phyloP scores from a whole-genome alignment of 2,329 filamentous ascomycete species.

The Phaeoacremonium minimum region DNA sequence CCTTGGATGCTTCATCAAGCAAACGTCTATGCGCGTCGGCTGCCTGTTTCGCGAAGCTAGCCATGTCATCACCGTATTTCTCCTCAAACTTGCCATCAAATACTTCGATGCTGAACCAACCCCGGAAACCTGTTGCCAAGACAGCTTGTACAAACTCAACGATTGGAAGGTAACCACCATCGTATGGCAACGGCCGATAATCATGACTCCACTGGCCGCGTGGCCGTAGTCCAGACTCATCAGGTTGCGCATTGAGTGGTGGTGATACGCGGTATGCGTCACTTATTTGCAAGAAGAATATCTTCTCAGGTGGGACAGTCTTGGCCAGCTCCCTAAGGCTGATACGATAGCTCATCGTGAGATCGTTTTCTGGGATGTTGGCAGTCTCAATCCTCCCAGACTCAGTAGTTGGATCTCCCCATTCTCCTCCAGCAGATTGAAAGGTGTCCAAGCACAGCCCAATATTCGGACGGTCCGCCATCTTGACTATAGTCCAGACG shows the following conservation, averaged over 20 bases:
- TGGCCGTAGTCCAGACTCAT: conserved; percentile 51
- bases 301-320: conserved; percentile 63
- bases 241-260: conserved; percentile 45
- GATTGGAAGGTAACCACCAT: conserved; percentile 68
- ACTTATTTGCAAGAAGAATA: conserved; percentile 70
- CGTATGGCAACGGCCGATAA: conserved; percentile 64
- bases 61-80: conserved; percentile 23
- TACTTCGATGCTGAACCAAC: conserved; percentile 22
- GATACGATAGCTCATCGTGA: conserved; percentile 44
- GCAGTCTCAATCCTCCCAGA: conserved; percentile 53
- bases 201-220: conserved; percentile 68
- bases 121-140: conserved; percentile 50
- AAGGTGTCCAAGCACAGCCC: conserved; percentile 77
- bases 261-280: conserved; percentile 64
- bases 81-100: conserved; percentile 24
- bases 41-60: conserved; percentile 17
- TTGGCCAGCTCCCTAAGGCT: conserved; percentile 52
- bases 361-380: conserved; percentile 28
- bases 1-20: conserved; percentile 4
- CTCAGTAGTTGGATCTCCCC: conserved; percentile 63
- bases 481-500: conserved; percentile 64
- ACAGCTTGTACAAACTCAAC: conserved; percentile 62
- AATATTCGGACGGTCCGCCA: conserved; percentile 60
- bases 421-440: conserved; percentile 69
- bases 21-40: conserved; percentile 5